These are phyloP conservation scores for Apiospora sp. DNA, from an alignment of 2,329 filamentous ascomycete species.

Conservation along the genomic window DNA sequence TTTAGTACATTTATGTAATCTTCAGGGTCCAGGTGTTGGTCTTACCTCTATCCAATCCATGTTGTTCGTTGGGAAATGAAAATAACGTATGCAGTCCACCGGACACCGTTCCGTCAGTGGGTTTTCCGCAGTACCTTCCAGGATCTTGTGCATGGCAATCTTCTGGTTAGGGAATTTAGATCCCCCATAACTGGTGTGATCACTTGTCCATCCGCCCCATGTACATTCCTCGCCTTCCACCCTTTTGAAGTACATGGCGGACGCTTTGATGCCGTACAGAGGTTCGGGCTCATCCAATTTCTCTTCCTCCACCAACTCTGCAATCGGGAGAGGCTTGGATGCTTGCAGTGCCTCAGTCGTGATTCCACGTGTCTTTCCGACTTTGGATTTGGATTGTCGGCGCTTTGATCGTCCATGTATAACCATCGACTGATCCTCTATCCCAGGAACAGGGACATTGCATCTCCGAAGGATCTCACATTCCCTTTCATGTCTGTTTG, in stretches of 20 bases:
- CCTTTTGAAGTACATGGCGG: slow-evolving; percentile 25
- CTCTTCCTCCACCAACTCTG: background rate
- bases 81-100: slow-evolving; percentile 23
- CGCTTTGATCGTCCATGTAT: background rate
- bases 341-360: background rate
- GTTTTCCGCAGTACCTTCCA: slow-evolving; percentile 8
- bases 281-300: background rate
- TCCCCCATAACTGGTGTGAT: background rate
- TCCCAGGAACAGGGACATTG: background rate
- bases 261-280: slow-evolving; percentile 23
- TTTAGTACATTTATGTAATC: background rate
- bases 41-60: slow-evolving; percentile 29
- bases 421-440: background rate
- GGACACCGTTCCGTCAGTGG: slow-evolving; percentile 18
- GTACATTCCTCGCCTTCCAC: background rate
- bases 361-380: background rate
- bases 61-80: slow-evolving; percentile 29
- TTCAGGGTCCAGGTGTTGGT: background rate
- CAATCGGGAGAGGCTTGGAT: background rate
- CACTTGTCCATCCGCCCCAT: background rate
- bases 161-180: slow-evolving; percentile 27
- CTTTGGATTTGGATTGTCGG: background rate
- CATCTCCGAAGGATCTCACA: background rate
- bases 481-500: background rate
- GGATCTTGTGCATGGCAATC: slow-evolving; percentile 9